These are phyloP conservation scores for Hibiscus mutabilis DNA, from an alignment of 345 rosid species.

Conservation along the genomic window DNA sequence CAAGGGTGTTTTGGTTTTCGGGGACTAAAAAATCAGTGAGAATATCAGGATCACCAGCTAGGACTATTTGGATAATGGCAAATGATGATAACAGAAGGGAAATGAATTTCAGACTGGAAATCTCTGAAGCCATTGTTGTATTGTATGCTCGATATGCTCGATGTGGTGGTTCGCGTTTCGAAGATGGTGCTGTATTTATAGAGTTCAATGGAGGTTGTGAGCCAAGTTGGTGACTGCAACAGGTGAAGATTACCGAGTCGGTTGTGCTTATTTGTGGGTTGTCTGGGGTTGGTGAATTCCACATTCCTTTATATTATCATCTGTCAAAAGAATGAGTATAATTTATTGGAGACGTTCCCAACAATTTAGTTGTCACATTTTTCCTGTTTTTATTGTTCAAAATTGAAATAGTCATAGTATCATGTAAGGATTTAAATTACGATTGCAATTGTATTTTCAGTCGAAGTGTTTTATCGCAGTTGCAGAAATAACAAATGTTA, in stretches of 20 bases:
- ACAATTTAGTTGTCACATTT: background rate
- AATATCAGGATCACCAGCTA: constrained; percentile 34
- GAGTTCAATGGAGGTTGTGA: background rate
- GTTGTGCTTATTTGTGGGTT: background rate
- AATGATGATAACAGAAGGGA: constrained; percentile 16
- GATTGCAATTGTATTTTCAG: no score
- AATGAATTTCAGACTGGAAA: constrained; percentile 4
- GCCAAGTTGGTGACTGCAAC: background rate
- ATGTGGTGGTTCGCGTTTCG: background rate
- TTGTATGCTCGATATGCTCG: background rate
- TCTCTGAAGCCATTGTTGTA: background rate
- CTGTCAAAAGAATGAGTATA: no score
- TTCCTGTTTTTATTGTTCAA: background rate
- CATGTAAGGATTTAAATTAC: background rate
- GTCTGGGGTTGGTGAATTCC: background rate
- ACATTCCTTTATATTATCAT: background rate
- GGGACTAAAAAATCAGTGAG: constrained; percentile 29
- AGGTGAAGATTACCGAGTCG: background rate
- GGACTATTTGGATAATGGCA: constrained; percentile 2
- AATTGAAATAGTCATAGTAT: background rate
- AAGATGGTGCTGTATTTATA: background rate
- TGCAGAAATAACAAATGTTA: no score
- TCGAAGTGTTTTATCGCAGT: no score
- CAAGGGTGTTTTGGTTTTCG: background rate
- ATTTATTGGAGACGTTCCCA: background rate